Conservation (phyloP, 495 filamentous ascomycete species). For the Cenococcum geophilum region DNA sequence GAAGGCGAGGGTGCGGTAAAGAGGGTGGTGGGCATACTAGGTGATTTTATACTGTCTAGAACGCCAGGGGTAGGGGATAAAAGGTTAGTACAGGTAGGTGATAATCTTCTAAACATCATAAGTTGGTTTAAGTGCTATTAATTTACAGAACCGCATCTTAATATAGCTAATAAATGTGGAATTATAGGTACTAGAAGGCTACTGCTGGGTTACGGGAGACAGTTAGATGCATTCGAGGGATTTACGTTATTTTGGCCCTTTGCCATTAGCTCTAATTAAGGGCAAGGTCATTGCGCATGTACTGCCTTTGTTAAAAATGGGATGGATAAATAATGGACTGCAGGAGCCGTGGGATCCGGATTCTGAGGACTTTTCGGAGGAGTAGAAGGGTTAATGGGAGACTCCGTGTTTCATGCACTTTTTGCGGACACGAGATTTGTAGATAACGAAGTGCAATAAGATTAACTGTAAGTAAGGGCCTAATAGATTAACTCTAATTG, state of each 20-base stretch:
- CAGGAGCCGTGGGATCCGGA: conserved; percentile 1
- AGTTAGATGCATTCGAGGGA: conserved; percentile 78
- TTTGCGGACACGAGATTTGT: no score
- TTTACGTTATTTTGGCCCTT: conserved; percentile 75
- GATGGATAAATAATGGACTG: conserved; percentile 16
- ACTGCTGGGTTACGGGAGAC: conserved; percentile 84
- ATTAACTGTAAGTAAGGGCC: no score
- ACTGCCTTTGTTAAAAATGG: conserved; percentile 8
- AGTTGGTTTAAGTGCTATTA: not conserved
- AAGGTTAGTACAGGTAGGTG: conserved; percentile 70
- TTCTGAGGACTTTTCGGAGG: no score
- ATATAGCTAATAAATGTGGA: conserved; percentile 9
- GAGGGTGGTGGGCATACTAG: conserved; percentile 77
- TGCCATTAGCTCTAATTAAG: conserved; percentile 75
- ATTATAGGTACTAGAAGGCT: conserved; percentile 73
- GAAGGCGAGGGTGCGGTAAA: conserved; percentile 51
- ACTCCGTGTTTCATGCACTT: no score
- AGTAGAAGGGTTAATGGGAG: no score
- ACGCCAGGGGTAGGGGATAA: conserved; percentile 42
- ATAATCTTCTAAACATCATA: no score
- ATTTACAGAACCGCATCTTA: not conserved
- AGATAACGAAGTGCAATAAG: no score
- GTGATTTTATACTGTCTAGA: conserved; percentile 80
- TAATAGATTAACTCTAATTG: no score
- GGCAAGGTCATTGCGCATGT: conserved; percentile 64